These are phyloP conservation scores for Knoxdaviesia capensis DNA, from an alignment of 2,329 filamentous ascomycete genomes.

Conservation along the genomic window DNA sequence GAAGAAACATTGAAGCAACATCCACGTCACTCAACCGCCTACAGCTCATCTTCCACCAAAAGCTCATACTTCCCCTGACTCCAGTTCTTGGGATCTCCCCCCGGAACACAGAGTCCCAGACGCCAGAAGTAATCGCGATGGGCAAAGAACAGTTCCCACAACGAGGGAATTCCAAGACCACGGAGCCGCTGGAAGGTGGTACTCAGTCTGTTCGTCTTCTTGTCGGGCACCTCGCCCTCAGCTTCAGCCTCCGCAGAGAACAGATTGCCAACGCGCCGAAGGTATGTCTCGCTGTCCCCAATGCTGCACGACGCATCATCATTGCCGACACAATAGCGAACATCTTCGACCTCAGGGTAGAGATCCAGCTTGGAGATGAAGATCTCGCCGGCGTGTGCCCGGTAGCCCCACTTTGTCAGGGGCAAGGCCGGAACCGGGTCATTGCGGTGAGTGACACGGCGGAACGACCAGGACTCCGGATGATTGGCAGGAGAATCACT, in stretches of 20 bases:
- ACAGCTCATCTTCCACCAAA: conserved; percentile 17
- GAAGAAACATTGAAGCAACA: neutral
- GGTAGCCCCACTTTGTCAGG: conserved; percentile 71
- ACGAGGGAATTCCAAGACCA: conserved; percentile 20
- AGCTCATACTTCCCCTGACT: conserved; percentile 27
- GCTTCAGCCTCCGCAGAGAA: conserved; percentile 6
- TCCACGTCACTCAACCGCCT: conserved; percentile 3
- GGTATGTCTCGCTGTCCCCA: conserved; percentile 17
- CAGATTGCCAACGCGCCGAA: conserved; percentile 1
- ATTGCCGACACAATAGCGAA: conserved; percentile 52
- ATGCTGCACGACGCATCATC: conserved; percentile 54
- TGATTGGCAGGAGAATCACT: no score
- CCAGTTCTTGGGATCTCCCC: conserved; percentile 53
- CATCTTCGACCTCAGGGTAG: conserved; percentile 45
- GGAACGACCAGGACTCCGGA: conserved; percentile 28
- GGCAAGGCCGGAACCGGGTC: conserved; percentile 85
- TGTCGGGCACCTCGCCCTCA: conserved; percentile 8
- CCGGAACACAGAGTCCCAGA: conserved; percentile 72
- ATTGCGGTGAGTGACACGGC: conserved; percentile 65
- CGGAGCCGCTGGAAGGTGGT: neutral
- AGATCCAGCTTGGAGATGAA: conserved; percentile 58
- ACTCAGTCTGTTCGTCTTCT: conserved; percentile 10
- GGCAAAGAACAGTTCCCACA: conserved; percentile 88
- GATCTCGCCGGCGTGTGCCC: conserved; percentile 69
- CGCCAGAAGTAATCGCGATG: conserved; percentile 97